phyloP scores from a whole-genome alignment of 352 stramenopile genomes.

The Pythium dissotocum region DNA sequence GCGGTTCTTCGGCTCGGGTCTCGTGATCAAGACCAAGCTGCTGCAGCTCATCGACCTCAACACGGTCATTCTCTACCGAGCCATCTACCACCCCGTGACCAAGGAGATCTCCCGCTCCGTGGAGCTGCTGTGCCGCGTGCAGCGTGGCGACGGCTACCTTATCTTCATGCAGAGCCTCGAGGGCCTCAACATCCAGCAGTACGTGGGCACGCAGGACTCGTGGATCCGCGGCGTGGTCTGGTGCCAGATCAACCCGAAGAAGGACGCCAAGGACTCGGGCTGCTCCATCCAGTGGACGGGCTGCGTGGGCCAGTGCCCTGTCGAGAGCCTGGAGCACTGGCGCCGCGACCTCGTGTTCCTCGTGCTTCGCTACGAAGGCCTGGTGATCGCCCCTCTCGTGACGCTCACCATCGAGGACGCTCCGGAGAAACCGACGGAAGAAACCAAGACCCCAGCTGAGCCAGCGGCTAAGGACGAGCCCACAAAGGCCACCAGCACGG shows the following conservation, averaged over 20 bases:
- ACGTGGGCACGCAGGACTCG: slow-evolving; percentile 45
- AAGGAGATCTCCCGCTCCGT: slow-evolving; percentile 53
- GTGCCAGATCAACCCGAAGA: slow-evolving; percentile 40
- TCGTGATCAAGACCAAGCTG: slow-evolving; percentile 36
- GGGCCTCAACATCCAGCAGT: slow-evolving; percentile 53
- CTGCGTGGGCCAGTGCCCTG: slow-evolving; percentile 42
- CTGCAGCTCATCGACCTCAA: slow-evolving; percentile 66
- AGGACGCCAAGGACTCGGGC: slow-evolving; percentile 22
- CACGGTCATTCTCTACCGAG: slow-evolving; percentile 52
- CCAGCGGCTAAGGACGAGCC: not conserved
- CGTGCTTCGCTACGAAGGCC: slow-evolving; percentile 56
- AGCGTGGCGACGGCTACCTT: slow-evolving; percentile 48
- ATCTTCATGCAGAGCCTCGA: slow-evolving; percentile 57
- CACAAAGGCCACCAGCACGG: not conserved
- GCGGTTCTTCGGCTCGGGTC: slow-evolving; percentile 27
- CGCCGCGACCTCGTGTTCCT: slow-evolving; percentile 65
- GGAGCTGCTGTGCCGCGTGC: slow-evolving; percentile 54
- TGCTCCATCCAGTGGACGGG: slow-evolving; percentile 55
- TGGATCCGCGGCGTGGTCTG: slow-evolving; percentile 56
- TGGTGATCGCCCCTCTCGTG: slow-evolving; percentile 44
- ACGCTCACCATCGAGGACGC: slow-evolving; percentile 24
- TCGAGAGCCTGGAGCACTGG: slow-evolving; percentile 52
- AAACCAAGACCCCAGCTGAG: not conserved
- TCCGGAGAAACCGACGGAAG: not conserved
- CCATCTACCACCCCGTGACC: slow-evolving; percentile 58